phyloP scores from a whole-genome alignment of 345 rosid genomes.

The Aquilaria malaccensis region DNA sequence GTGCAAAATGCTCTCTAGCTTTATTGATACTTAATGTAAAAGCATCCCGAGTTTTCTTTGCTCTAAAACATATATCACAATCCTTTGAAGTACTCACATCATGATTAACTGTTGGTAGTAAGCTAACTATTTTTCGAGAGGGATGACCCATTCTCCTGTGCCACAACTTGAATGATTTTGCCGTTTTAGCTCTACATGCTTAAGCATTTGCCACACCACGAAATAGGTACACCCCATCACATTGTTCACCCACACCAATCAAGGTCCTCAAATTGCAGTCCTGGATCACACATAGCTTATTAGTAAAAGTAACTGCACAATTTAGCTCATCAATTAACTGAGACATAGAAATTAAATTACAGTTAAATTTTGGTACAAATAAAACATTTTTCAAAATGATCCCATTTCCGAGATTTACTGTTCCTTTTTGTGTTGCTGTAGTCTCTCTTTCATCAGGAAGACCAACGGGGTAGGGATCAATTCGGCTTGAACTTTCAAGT shows the following conservation, averaged over 20 bases:
- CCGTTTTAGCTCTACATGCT: not conserved
- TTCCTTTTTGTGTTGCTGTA: too few relatives aligned
- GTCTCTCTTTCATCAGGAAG: too few relatives aligned
- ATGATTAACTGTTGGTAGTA: not conserved
- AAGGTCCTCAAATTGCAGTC: conserved; percentile 7
- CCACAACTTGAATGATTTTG: not conserved
- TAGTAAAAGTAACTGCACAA: too few relatives aligned
- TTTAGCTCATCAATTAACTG: too few relatives aligned
- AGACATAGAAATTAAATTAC: too few relatives aligned
- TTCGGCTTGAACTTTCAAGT: too few relatives aligned
- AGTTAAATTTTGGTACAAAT: not conserved
- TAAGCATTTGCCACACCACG: not conserved
- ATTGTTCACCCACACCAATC: too few relatives aligned
- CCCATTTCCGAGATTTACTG: too few relatives aligned
- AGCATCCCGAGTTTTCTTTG: not conserved
- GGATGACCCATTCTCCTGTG: not conserved
- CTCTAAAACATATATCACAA: conserved; percentile 15
- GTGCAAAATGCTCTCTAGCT: not conserved
- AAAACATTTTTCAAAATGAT: not conserved
- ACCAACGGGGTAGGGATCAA: too few relatives aligned
- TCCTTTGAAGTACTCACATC: too few relatives aligned
- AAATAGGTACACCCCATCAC: not conserved
- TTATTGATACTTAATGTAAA: not conserved
- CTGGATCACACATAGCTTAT: too few relatives aligned
- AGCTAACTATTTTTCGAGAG: too few relatives aligned